These are phyloP conservation scores for Apophysomyces trapeziformis DNA, from an alignment of 371 early-diverging fungal genomes.

Conservation along the genomic window DNA sequence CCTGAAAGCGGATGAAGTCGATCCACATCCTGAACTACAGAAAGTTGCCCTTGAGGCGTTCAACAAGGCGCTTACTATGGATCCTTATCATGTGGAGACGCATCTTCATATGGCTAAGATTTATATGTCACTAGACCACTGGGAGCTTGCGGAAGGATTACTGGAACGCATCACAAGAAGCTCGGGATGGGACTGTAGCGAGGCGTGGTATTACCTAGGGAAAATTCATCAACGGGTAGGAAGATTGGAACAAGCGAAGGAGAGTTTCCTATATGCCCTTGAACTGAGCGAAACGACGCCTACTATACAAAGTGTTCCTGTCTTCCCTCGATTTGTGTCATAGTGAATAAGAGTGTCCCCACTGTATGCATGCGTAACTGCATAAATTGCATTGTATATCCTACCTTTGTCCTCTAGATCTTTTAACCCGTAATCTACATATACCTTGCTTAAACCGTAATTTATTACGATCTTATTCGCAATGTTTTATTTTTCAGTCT, in stretches of 20 bases:
- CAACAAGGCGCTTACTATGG: constrained; percentile 52
- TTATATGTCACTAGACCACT: constrained; percentile 23
- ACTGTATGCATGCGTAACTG: neutral
- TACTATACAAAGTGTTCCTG: constrained; percentile 17
- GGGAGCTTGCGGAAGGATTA: constrained; percentile 39
- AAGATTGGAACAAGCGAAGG: constrained; percentile 34
- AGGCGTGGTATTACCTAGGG: constrained; percentile 43
- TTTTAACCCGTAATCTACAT: too few relatives aligned
- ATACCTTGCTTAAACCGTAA: too few relatives aligned
- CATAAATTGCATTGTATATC: too few relatives aligned
- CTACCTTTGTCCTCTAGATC: too few relatives aligned
- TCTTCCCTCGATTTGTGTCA: constrained; percentile 38
- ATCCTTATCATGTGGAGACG: constrained; percentile 36
- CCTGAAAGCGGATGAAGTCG: constrained; percentile 29
- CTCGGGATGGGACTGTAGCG: constrained; percentile 39
- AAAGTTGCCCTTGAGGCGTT: constrained; percentile 47
- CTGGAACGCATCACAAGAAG: constrained; percentile 36
- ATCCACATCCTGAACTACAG: constrained; percentile 17
- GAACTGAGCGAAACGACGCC: constrained; percentile 36
- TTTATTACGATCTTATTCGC: too few relatives aligned
- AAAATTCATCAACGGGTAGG: constrained; percentile 28
- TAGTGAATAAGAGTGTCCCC: neutral
- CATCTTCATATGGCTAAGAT: constrained; percentile 31
- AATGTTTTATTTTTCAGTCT: too few relatives aligned
- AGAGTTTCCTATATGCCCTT: constrained; percentile 39